These are phyloP conservation scores for Lotus japonicus DNA, from an alignment of 306 rosid species.

Conservation along the genomic window DNA sequence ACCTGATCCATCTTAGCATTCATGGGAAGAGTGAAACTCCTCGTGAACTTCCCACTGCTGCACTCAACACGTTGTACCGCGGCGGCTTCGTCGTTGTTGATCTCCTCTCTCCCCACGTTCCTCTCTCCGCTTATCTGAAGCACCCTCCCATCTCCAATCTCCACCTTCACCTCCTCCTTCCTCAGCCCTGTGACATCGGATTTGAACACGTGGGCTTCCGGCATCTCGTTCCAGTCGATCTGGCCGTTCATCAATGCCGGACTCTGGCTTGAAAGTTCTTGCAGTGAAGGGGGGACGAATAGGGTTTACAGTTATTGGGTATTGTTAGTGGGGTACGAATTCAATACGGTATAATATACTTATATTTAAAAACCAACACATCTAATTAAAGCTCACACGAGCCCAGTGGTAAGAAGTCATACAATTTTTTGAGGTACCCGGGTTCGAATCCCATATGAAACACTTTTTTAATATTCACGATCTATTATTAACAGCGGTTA, in stretches of 20 bases:
- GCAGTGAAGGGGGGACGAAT: neutral
- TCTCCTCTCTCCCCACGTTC: slow-evolving; percentile 7
- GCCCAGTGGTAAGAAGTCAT: too few relatives aligned
- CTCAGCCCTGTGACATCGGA: slow-evolving; percentile 11
- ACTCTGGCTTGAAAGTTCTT: neutral
- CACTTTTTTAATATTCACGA: too few relatives aligned
- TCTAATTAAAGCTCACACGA: too few relatives aligned
- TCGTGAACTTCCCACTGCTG: slow-evolving; percentile 22
- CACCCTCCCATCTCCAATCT: slow-evolving; percentile 21
- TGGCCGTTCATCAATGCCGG: neutral
- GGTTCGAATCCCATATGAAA: too few relatives aligned
- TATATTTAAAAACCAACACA: too few relatives aligned
- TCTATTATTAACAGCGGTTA: too few relatives aligned
- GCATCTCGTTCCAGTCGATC: slow-evolving; percentile 22
- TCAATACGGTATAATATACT: too few relatives aligned
- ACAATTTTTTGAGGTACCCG: too few relatives aligned
- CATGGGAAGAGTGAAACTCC: slow-evolving; percentile 24
- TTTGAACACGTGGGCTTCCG: slow-evolving; percentile 25
- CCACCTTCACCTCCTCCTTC: slow-evolving; percentile 24
- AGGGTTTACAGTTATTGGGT: too few relatives aligned
- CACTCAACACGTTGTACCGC: slow-evolving; percentile 3
- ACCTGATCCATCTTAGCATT: slow-evolving; percentile 25
- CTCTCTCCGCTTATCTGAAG: slow-evolving; percentile 36
- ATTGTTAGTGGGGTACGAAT: too few relatives aligned
- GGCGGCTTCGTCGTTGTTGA: neutral